These are phyloP conservation scores for Pestalotiopsis sp. DNA, from an alignment of 2,329 filamentous ascomycete species.

Conservation along the genomic window DNA sequence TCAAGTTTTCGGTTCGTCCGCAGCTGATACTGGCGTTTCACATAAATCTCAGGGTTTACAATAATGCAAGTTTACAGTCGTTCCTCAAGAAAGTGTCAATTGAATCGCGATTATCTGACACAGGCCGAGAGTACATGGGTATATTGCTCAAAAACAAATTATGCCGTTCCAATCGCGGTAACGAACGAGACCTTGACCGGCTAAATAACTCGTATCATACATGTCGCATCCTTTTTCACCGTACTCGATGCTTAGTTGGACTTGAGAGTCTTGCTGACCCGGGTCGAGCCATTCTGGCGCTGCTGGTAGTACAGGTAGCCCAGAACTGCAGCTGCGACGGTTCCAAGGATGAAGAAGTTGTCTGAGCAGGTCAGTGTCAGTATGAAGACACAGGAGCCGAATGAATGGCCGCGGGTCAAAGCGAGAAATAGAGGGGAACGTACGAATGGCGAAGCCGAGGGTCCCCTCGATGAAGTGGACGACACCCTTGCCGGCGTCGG, in stretches of 20 bases:
- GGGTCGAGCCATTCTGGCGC: slow-evolving; percentile 26
- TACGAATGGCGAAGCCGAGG: slow-evolving; percentile 34
- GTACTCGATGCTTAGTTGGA: slow-evolving; percentile 18
- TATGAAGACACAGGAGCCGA: background rate
- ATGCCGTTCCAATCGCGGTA: too few relatives aligned
- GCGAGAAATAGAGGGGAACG: slow-evolving; percentile 14
- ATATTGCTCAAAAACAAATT: too few relatives aligned
- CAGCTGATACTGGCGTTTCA: too few relatives aligned
- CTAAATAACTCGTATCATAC: too few relatives aligned
- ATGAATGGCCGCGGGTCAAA: too few relatives aligned
- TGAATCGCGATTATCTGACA: too few relatives aligned
- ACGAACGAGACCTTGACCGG: too few relatives aligned
- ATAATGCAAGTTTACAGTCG: too few relatives aligned
- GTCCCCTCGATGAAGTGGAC: slow-evolving; percentile 32
- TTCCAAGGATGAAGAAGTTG: slow-evolving; percentile 36
- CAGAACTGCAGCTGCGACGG: slow-evolving; percentile 29
- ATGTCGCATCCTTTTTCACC: background rate
- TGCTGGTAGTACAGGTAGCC: slow-evolving; percentile 32
- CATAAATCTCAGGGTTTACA: too few relatives aligned
- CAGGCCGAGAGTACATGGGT: too few relatives aligned
- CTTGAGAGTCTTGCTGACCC: slow-evolving; percentile 27
- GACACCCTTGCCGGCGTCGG: slow-evolving; percentile 24
- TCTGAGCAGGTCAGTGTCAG: slow-evolving; percentile 20
- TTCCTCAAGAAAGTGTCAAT: too few relatives aligned
- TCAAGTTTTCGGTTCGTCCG: too few relatives aligned